Percentiles rank a stretch among this genome's conserved stretches.
Evolutionary conservation across 345 rosid genomes (phyloP).

Genomic region (Aquilaria sinensis): DNA sequence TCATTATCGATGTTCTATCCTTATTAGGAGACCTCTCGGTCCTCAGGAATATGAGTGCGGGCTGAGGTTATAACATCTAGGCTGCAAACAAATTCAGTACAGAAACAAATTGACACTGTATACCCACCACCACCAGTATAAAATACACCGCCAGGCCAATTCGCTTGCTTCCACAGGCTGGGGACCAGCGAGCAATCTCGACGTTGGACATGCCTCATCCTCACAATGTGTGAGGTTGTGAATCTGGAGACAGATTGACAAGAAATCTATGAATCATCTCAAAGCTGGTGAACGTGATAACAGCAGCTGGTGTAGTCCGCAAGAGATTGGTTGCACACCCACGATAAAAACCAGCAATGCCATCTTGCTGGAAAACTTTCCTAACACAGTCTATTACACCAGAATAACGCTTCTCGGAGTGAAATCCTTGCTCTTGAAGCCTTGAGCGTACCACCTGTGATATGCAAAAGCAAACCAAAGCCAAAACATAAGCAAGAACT

Average conservation of each 20-base stretch:
- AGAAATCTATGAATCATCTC: slow-evolving; percentile 85
- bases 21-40: no score
- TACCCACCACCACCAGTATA: no score
- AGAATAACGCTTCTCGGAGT: slow-evolving; percentile 64
- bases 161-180: neutral
- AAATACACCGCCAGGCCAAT: no score
- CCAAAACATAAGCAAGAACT: neutral
- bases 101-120: no score
- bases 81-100: no score
- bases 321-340: slow-evolving; percentile 89
- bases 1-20: no score
- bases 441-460: slow-evolving; percentile 75
- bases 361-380: slow-evolving; percentile 67
- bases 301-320: slow-evolving; percentile 90
- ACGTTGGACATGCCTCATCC: neutral
- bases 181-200: neutral
- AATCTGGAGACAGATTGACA: slow-evolving; percentile 43
- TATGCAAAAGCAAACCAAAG: neutral
- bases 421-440: slow-evolving; percentile 89
- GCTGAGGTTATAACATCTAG: no score
- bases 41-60: no score
- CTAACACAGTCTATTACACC: slow-evolving; percentile 65
- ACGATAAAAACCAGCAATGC: slow-evolving; percentile 72
- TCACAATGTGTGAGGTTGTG: slow-evolving; percentile 39
- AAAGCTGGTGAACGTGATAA: slow-evolving; percentile 91